A percentile compares a stretch with the other conserved stretches of the same genome.
These are phyloP conservation scores for Pseudozyma sp. DNA, from an alignment of 1,284 basidiomycete species.

Conservation along the genomic window DNA sequence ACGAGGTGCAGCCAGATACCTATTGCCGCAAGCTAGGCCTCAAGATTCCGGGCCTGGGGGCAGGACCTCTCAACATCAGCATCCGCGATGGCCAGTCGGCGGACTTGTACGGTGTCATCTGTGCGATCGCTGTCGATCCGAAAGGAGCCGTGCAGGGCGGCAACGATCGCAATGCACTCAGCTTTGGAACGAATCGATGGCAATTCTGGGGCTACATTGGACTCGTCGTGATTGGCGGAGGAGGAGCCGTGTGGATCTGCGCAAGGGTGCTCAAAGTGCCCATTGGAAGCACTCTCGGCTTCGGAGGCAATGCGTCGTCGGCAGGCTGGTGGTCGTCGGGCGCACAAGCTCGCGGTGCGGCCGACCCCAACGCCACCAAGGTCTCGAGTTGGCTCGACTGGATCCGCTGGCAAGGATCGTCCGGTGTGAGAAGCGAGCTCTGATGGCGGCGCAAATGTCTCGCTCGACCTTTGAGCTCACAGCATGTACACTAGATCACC, in stretches of 20 bases:
- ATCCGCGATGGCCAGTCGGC: slow-evolving; percentile 85
- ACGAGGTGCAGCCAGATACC: slow-evolving; percentile 97
- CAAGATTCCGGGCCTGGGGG: slow-evolving; percentile 59
- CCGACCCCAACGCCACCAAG: slow-evolving; percentile 20
- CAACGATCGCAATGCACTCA: slow-evolving; percentile 47
- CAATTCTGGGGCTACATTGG: slow-evolving; percentile 50
- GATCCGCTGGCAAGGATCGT: slow-evolving; percentile 47
- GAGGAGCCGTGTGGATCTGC: slow-evolving; percentile 47
- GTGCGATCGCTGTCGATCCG: slow-evolving; percentile 75
- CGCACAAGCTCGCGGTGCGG: slow-evolving; percentile 19
- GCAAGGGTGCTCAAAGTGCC: slow-evolving; percentile 42
- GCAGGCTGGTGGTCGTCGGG: slow-evolving; percentile 32
- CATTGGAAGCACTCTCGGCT: slow-evolving; percentile 42
- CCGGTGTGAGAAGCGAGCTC: slow-evolving; percentile 25
- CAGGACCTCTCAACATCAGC: slow-evolving; percentile 62
- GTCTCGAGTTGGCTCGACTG: slow-evolving; percentile 46
- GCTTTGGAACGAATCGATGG: slow-evolving; percentile 42
- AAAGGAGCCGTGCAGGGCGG: slow-evolving; percentile 60
- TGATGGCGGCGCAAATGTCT: slow-evolving; percentile 2
- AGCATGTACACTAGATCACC: not conserved
- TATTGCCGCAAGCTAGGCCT: slow-evolving; percentile 73
- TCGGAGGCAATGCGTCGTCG: slow-evolving; percentile 21
- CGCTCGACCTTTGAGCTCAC: not conserved
- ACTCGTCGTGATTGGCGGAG: slow-evolving; percentile 41
- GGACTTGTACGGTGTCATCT: slow-evolving; percentile 88